phyloP scores from a whole-genome alignment of 192 early-diverging fungal genomes.

The Coemansia sp. region DNA sequence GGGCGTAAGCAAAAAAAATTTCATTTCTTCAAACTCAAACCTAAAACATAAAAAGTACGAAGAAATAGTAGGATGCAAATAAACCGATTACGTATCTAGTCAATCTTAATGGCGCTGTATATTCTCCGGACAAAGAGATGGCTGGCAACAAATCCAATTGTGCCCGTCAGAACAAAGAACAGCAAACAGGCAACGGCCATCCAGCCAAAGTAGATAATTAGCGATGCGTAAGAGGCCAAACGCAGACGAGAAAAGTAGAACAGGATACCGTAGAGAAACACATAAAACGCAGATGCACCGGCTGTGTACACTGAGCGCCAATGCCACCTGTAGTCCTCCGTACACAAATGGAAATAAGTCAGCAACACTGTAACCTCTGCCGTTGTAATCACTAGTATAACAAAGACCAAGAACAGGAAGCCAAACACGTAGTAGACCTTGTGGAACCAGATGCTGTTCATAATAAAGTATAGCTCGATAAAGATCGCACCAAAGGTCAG shows the following conservation, averaged over 20 bases:
- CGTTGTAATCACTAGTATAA: slow-evolving; percentile 79
- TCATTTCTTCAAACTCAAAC: background rate
- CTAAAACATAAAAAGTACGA: slow-evolving; percentile 2
- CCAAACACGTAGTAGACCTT: slow-evolving; percentile 93
- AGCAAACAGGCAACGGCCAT: slow-evolving; percentile 72
- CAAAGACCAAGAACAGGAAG: slow-evolving; percentile 85
- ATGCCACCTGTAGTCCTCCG: slow-evolving; percentile 83
- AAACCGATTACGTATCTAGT: slow-evolving; percentile 43
- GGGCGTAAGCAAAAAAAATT: background rate
- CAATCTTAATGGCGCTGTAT: slow-evolving; percentile 82
- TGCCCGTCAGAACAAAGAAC: slow-evolving; percentile 75
- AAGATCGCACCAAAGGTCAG: slow-evolving; percentile 93
- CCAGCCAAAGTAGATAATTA: slow-evolving; percentile 90
- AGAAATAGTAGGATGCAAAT: background rate
- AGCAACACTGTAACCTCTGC: slow-evolving; percentile 84
- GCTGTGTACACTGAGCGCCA: slow-evolving; percentile 88
- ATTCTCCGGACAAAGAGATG: slow-evolving; percentile 77
- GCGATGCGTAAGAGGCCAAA: slow-evolving; percentile 75
- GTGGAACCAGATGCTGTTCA: slow-evolving; percentile 92
- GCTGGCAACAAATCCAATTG: slow-evolving; percentile 77
- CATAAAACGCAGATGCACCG: slow-evolving; percentile 82
- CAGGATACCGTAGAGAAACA: slow-evolving; percentile 84
- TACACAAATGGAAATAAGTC: slow-evolving; percentile 87
- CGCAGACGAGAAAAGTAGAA: slow-evolving; percentile 80
- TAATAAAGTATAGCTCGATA: slow-evolving; percentile 95